A percentile compares a stretch with the other conserved stretches of the same genome.
phyloP scores from a whole-genome alignment of 2,329 filamentous ascomycete genomes.

The Colletotrichum tamarilloi region DNA sequence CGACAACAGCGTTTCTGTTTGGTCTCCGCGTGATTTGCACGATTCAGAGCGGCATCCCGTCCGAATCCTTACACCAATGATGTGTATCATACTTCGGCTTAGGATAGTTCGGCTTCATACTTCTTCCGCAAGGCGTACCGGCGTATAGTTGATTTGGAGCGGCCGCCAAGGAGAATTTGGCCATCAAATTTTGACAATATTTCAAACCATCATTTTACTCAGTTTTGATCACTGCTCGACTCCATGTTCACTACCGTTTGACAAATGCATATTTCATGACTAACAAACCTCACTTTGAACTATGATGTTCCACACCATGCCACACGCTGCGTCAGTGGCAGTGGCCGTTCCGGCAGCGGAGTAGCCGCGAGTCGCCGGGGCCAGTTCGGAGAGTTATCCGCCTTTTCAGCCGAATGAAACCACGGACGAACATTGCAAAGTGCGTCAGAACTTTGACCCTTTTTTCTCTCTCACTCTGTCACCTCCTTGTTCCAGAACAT shows the following conservation, averaged over 20 bases:
- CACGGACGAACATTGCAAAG: constrained; percentile 24
- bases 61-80: constrained; percentile 11
- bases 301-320: no score
- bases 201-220: no score
- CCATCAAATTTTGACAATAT: constrained; percentile 9
- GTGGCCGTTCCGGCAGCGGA: constrained; percentile 2
- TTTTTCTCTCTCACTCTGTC: constrained; percentile 1
- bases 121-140: constrained; percentile 34
- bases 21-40: constrained; percentile 3
- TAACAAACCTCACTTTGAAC: neutral
- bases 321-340: neutral
- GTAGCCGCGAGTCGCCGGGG: neutral
- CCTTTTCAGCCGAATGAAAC: constrained; percentile 24
- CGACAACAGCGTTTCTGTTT: constrained; percentile 3
- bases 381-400: constrained; percentile 6
- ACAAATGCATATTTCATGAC: neutral
- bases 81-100: constrained; percentile 29
- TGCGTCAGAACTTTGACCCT: neutral
- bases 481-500: constrained; percentile 17
- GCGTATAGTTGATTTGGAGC: constrained; percentile 28
- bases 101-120: constrained; percentile 29
- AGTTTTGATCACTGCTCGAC: neutral
- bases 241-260: neutral
- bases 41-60: constrained; percentile 10
- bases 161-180: constrained; percentile 20